A percentile compares a stretch with the other conserved stretches of the same genome.
Evolutionary conservation across 1,284 basidiomycete genomes (phyloP).

Genomic region (Malassezia furfur): DNA sequence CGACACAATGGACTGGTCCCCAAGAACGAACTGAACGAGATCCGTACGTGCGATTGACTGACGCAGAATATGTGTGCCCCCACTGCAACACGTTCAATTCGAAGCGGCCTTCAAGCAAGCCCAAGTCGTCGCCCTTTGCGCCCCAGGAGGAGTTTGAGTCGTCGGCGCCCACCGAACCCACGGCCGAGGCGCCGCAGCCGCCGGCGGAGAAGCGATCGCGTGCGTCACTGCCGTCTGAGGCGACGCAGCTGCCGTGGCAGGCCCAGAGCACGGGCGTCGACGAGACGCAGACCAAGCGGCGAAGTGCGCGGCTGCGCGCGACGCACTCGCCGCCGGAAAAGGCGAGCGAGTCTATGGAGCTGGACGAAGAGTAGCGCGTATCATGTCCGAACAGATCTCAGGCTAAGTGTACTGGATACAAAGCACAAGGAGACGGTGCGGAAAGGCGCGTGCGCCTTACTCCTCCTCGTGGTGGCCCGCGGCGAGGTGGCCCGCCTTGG

Average conservation of each 20-base stretch:
- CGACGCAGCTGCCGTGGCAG: background rate
- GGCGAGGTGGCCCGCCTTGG: constrained; percentile 42
- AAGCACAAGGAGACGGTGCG: too few relatives aligned
- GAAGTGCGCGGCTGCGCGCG: constrained; percentile 2
- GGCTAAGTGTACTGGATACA: too few relatives aligned
- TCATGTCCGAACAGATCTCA: too few relatives aligned
- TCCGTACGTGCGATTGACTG: constrained; percentile 60
- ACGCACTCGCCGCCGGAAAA: background rate
- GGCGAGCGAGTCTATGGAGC: background rate
- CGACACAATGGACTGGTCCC: constrained; percentile 87
- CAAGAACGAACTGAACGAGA: constrained; percentile 75
- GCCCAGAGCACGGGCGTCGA: background rate
- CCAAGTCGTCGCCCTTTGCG: constrained; percentile 39
- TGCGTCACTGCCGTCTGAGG: background rate
- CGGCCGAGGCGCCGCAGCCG: background rate
- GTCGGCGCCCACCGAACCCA: background rate
- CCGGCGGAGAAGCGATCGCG: background rate
- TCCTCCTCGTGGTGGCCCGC: constrained; percentile 27
- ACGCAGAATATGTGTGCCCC: constrained; percentile 63
- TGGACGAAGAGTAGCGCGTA: background rate
- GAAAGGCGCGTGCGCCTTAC: background rate
- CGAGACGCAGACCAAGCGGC: background rate
- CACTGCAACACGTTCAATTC: constrained; percentile 67
- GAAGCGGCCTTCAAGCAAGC: constrained; percentile 34
- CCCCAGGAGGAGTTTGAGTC: background rate